Percentiles rank a stretch among this genome's conserved stretches.
Evolutionary conservation across 352 stramenopile genomes (phyloP).

Genomic region (Phytophthora pinifolia): DNA sequence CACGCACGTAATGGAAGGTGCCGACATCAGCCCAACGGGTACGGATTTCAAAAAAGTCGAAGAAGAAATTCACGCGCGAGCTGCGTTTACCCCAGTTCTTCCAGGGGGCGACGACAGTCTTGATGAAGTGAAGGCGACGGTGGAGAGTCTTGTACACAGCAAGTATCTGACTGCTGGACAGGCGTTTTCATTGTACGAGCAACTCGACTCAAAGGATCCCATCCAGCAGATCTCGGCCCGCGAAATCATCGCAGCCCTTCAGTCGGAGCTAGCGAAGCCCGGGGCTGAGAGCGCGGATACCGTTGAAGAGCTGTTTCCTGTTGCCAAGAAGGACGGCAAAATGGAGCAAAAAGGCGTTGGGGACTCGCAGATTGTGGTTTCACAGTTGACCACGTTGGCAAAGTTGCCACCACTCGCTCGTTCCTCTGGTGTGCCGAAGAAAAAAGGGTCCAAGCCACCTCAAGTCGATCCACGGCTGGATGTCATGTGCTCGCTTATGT

Average conservation of each 20-base stretch:
- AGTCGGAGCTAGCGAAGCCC: constrained; percentile 36
- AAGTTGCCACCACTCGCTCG: constrained; percentile 17
- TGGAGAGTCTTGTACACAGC: constrained; percentile 66
- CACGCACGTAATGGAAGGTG: constrained; percentile 6
- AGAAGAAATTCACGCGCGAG: constrained; percentile 28
- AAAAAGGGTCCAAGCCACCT: constrained; percentile 14
- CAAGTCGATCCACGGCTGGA: constrained; percentile 53
- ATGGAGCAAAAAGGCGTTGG: constrained; percentile 12
- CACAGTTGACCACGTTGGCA: constrained; percentile 5
- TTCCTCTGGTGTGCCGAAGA: constrained; percentile 15
- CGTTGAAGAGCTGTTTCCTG: constrained; percentile 28
- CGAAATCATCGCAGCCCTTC: constrained; percentile 58
- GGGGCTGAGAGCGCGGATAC: constrained; percentile 11
- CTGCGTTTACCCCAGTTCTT: constrained; percentile 24
- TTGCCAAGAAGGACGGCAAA: constrained; percentile 14
- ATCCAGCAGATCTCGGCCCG: constrained; percentile 44
- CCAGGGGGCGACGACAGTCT: constrained; percentile 26
- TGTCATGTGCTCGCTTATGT: constrained; percentile 82
- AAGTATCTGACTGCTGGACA: constrained; percentile 57
- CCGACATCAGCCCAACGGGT: constrained; percentile 5
- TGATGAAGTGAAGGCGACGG: constrained; percentile 55
- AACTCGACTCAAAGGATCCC: constrained; percentile 54
- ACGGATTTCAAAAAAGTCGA: constrained; percentile 20
- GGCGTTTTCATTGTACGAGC: constrained; percentile 64
- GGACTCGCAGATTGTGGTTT: constrained; percentile 1